Percentiles rank a stretch among this genome's conserved stretches.
phyloP scores from a whole-genome alignment of 2,329 filamentous ascomycete species.

The Hyphodiscus sp. region DNA sequence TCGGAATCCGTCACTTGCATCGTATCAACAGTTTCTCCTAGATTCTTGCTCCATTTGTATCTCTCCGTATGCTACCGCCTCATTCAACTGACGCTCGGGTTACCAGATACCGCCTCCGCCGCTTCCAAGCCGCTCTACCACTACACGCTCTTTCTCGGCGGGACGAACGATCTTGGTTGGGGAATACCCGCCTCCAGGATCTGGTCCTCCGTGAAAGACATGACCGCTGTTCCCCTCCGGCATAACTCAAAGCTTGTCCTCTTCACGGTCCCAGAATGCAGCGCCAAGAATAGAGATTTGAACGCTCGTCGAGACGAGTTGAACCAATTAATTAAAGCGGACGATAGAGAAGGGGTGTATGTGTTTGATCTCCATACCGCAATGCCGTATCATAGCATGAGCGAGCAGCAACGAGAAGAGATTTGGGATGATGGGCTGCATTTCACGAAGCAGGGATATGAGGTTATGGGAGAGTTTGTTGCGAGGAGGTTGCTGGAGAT shows the following conservation, averaged over 20 bases:
- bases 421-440: slow-evolving; percentile 61
- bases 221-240: slow-evolving; percentile 43
- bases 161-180: slow-evolving; percentile 57
- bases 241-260: slow-evolving; percentile 50
- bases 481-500: slow-evolving; percentile 47
- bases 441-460: slow-evolving; percentile 52
- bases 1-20: too few relatives aligned
- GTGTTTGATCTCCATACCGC: slow-evolving; percentile 48
- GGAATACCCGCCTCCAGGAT: slow-evolving; percentile 34
- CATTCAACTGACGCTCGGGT: slow-evolving; percentile 33
- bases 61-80: too few relatives aligned
- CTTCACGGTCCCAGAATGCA: slow-evolving; percentile 53
- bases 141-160: slow-evolving; percentile 57
- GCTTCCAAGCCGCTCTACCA: slow-evolving; percentile 31
- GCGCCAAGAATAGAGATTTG: slow-evolving; percentile 22
- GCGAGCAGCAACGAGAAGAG: slow-evolving; percentile 36
- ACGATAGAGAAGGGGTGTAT: slow-evolving; percentile 27
- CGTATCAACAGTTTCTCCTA: too few relatives aligned
- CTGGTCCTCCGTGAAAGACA: slow-evolving; percentile 39
- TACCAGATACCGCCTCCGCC: slow-evolving; percentile 8
- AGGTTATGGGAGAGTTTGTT: slow-evolving; percentile 53
- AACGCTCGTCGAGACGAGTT: slow-evolving; percentile 37
- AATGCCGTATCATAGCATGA: slow-evolving; percentile 49
- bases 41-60: too few relatives aligned
- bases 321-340: slow-evolving; percentile 42